Conservation (phyloP, 2,329 filamentous ascomycete species). For the Ascochyta fabae region DNA sequence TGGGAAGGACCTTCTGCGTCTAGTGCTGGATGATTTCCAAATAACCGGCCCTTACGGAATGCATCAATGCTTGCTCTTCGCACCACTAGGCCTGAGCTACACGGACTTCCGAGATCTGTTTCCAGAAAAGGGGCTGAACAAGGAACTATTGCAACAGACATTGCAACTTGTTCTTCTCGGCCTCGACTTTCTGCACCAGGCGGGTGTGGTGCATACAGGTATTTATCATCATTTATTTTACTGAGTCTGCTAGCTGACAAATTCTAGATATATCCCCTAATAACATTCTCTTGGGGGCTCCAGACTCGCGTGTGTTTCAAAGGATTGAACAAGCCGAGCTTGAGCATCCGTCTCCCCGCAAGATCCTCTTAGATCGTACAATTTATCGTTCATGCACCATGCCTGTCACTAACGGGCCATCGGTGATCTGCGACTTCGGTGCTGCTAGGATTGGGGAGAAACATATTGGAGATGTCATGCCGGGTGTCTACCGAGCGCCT, state of each 20-base stretch:
- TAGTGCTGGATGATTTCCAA: conserved; percentile 5
- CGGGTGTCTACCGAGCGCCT: background rate
- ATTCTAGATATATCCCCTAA: background rate
- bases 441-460: background rate
- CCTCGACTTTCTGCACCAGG: conserved; percentile 6
- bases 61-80: conserved; percentile 12
- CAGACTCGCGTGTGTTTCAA: background rate
- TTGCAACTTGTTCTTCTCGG: background rate
- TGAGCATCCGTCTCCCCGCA: conserved; percentile 4
- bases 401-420: background rate
- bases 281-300: background rate
- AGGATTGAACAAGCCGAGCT: background rate
- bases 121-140: conserved; percentile 1
- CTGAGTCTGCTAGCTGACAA: background rate
- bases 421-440: conserved; percentile 2
- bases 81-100: conserved; percentile 1
- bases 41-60: background rate
- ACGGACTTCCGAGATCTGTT: conserved; percentile 2
- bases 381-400: background rate
- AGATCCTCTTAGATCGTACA: background rate
- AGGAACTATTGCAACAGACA: conserved; percentile 1
- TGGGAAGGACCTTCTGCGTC: conserved; percentile 2
- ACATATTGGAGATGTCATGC: background rate
- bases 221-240: background rate
- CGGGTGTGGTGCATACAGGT: conserved; percentile 6